Conservation (phyloP, 1,284 basidiomycete species). For the Rhodotorula sp. region DNA sequence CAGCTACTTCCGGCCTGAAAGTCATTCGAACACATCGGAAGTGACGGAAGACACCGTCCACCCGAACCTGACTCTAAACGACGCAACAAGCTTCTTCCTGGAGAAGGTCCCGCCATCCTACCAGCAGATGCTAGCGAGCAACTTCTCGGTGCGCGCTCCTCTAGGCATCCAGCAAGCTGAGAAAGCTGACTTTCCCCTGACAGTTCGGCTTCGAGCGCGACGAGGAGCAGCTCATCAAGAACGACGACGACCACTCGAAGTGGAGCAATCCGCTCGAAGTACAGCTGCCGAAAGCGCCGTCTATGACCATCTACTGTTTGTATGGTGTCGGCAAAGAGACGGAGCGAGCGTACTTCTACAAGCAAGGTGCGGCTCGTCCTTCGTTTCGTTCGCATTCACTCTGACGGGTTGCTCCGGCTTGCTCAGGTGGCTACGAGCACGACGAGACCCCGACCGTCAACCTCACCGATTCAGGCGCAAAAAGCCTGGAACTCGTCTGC, state of each 20-base stretch:
- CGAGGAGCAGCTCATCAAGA: slow-evolving; percentile 53
- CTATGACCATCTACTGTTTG: slow-evolving; percentile 88
- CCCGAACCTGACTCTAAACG: slow-evolving; percentile 75
- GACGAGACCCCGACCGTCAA: slow-evolving; percentile 55
- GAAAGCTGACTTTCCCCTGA: background rate
- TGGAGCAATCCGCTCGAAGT: slow-evolving; percentile 97
- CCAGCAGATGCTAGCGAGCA: slow-evolving; percentile 81
- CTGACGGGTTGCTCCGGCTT: background rate
- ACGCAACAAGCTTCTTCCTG: slow-evolving; percentile 65
- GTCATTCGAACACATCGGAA: slow-evolving; percentile 40
- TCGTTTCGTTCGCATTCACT: no score
- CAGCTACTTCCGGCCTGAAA: slow-evolving; percentile 41
- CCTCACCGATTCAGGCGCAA: background rate
- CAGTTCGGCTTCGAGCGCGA: slow-evolving; percentile 79
- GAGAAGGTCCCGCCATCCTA: slow-evolving; percentile 55
- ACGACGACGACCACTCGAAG: slow-evolving; percentile 55
- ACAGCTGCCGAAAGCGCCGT: slow-evolving; percentile 81
- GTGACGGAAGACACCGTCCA: slow-evolving; percentile 49
- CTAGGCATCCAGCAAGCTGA: no score
- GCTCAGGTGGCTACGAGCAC: slow-evolving; percentile 57
- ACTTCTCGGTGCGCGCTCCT: slow-evolving; percentile 63
- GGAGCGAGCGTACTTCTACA: slow-evolving; percentile 61
- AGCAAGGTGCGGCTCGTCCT: slow-evolving; percentile 53
- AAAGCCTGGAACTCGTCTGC: slow-evolving; percentile 22
- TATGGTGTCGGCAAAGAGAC: slow-evolving; percentile 97